These are phyloP conservation scores for Prunus davidiana DNA, from an alignment of 306 rosid species.

Conservation along the genomic window DNA sequence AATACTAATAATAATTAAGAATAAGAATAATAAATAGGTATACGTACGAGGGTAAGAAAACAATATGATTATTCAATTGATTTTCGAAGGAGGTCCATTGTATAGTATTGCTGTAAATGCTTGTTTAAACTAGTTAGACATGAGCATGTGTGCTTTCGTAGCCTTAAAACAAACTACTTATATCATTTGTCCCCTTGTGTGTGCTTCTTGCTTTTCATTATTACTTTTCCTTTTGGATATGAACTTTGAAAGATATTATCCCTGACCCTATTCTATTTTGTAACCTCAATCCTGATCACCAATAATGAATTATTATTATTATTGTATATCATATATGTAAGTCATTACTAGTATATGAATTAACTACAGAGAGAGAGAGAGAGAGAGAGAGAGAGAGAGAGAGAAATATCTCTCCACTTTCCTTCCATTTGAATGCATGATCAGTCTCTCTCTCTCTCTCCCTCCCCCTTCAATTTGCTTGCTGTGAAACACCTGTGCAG, in stretches of 20 bases:
- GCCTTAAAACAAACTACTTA: slow-evolving; percentile 32
- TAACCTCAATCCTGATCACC: too few relatives aligned
- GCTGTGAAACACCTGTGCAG: neutral
- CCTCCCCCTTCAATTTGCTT: neutral
- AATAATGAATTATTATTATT: too few relatives aligned
- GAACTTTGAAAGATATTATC: too few relatives aligned
- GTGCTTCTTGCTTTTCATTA: neutral
- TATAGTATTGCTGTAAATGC: neutral
- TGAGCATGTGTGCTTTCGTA: slow-evolving; percentile 32
- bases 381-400: too few relatives aligned
- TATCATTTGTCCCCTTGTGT: neutral
- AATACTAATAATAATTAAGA: neutral
- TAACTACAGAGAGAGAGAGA: too few relatives aligned
- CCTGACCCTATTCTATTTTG: too few relatives aligned
- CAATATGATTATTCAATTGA: neutral
- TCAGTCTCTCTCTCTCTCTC: neutral
- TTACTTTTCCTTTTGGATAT: neutral
- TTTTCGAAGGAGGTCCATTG: neutral
- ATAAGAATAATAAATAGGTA: slow-evolving; percentile 32
- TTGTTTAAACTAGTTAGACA: neutral
- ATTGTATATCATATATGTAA: too few relatives aligned
- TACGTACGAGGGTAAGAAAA: slow-evolving; percentile 15
- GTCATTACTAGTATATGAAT: too few relatives aligned
- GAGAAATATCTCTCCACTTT: neutral
- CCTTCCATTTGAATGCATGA: neutral